Evolutionary conservation across 768 basidiomycete genomes (phyloP).

Genomic region (Rossbeevera mucosa): DNA sequence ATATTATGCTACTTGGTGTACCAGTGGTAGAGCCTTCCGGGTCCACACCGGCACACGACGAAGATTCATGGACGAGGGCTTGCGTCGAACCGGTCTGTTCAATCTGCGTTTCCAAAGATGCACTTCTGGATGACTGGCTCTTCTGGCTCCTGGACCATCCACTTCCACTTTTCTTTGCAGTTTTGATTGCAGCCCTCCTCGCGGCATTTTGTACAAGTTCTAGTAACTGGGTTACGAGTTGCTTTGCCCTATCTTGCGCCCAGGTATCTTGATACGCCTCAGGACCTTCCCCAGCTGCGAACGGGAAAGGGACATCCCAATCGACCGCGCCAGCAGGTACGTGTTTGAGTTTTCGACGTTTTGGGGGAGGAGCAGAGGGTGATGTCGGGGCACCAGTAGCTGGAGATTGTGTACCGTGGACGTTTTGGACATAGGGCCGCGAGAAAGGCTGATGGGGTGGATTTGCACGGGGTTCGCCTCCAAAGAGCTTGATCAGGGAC

Average conservation of each 20-base stretch:
- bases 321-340: slow-evolving; percentile 79
- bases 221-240: slow-evolving; percentile 58
- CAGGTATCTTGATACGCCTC: slow-evolving; percentile 58
- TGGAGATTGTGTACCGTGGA: neutral
- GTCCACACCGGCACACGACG: neutral
- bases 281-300: slow-evolving; percentile 66
- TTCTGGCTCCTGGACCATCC: slow-evolving; percentile 32
- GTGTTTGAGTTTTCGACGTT: slow-evolving; percentile 57
- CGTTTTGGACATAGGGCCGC: slow-evolving; percentile 20
- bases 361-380: slow-evolving; percentile 31
- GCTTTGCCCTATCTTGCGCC: slow-evolving; percentile 60
- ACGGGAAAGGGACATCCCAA: slow-evolving; percentile 84
- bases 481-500: slow-evolving; percentile 54
- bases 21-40: neutral
- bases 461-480: slow-evolving; percentile 30
- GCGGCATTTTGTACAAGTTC: slow-evolving; percentile 57
- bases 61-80: neutral
- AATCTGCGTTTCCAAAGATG: slow-evolving; percentile 15
- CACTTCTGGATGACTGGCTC: slow-evolving; percentile 31
- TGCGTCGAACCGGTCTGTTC: neutral
- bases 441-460: slow-evolving; percentile 9
- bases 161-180: slow-evolving; percentile 11
- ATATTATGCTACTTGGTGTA: neutral
- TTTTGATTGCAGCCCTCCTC: slow-evolving; percentile 56
- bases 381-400: neutral